phyloP scores from a whole-genome alignment of 495 filamentous ascomycete genomes.

The Cercophora samala region DNA sequence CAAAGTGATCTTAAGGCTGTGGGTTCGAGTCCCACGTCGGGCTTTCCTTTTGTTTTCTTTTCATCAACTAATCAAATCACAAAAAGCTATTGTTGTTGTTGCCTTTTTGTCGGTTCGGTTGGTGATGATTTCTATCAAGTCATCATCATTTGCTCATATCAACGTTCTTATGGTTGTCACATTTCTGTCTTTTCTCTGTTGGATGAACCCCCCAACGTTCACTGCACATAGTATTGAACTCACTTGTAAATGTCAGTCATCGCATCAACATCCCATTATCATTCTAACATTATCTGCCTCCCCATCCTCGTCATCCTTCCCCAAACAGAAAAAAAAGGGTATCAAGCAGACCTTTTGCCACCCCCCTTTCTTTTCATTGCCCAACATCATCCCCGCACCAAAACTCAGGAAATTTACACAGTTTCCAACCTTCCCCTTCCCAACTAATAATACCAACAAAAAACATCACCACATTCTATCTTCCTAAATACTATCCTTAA shows the following conservation, averaged over 20 bases:
- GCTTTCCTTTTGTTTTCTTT: constrained; percentile 17
- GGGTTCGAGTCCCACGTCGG: constrained; percentile 31
- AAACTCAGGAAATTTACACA: background rate
- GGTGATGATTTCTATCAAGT: no score
- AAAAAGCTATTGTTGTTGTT: background rate
- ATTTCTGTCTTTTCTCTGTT: no score
- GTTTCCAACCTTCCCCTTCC: background rate
- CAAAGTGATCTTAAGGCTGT: constrained; percentile 23
- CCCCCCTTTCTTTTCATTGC: background rate
- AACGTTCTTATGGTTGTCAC: no score
- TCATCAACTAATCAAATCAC: no score
- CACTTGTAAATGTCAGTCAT: background rate
- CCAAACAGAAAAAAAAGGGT: background rate
- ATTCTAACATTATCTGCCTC: background rate
- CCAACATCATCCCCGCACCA: background rate
- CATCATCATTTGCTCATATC: no score
- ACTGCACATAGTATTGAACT: background rate
- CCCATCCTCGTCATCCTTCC: background rate
- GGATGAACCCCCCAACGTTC: no score
- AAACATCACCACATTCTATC: background rate
- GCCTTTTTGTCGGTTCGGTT: no score
- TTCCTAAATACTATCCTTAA: background rate
- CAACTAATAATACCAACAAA: background rate
- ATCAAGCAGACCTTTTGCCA: background rate
- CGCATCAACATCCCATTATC: background rate